phyloP scores from a whole-genome alignment of 495 filamentous ascomycete genomes.

The Gamarada debralockiae region DNA sequence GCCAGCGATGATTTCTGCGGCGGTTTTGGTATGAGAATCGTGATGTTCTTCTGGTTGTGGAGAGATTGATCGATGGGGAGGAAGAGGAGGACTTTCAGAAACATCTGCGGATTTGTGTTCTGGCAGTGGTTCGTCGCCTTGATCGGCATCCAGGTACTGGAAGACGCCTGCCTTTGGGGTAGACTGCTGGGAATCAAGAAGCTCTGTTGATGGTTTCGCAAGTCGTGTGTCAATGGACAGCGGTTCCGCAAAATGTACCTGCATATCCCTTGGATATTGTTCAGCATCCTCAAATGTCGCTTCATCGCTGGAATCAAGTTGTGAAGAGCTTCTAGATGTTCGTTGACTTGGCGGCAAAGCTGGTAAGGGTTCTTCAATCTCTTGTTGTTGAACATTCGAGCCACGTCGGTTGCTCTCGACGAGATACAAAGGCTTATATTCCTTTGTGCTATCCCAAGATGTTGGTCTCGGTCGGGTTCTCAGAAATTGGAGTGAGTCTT shows the following conservation, averaged over 20 bases:
- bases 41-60: neutral
- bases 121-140: neutral
- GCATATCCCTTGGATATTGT: slow-evolving; percentile 1
- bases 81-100: neutral
- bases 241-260: slow-evolving; percentile 8
- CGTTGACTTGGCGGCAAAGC: slow-evolving; percentile 32
- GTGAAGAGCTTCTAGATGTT: slow-evolving; percentile 29
- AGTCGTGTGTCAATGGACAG: slow-evolving; percentile 28
- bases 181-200: slow-evolving; percentile 30
- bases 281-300: slow-evolving; percentile 17
- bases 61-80: neutral
- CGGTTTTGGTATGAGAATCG: neutral
- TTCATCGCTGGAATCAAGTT: slow-evolving; percentile 10
- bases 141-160: neutral
- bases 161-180: slow-evolving; percentile 29
- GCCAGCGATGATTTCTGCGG: slow-evolving; percentile 2
- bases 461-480: slow-evolving; percentile 37
- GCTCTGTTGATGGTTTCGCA: slow-evolving; percentile 15
- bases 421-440: slow-evolving; percentile 46
- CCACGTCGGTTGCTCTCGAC: slow-evolving; percentile 35
- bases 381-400: slow-evolving; percentile 1
- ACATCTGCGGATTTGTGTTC: neutral
- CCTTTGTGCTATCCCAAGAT: slow-evolving; percentile 45
- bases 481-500: slow-evolving; percentile 25
- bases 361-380: slow-evolving; percentile 17